Base-by-base conservation (phyloP, 108 stramenopile genomes). In the Skeletonema marinoi region DNA sequence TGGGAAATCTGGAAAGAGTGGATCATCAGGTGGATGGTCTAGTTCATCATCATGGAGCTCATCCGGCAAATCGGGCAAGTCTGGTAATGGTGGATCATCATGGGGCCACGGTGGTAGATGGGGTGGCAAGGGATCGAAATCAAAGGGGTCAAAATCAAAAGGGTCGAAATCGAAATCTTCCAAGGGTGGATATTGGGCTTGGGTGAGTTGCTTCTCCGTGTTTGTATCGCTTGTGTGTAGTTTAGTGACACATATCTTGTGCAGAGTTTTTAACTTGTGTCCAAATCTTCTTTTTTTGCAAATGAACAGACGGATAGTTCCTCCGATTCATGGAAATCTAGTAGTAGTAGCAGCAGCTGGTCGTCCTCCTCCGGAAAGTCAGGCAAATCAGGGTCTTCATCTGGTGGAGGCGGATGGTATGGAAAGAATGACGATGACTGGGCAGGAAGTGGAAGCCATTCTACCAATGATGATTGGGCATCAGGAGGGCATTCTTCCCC, bases 1-100 rank as follows among this genome's bases (percentile, higher is more conserved):
- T 39, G 63, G 63, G 16, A 64, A 64, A 29, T 64, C 63, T 1
- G 63, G 63, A 38, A 64, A 64, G 35, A 39, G 63, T 39, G 32
- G 62, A 31, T 61, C 60, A n/a, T n/a, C n/a, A n/a, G n/a, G n/a
- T n/a, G n/a, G n/a, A n/a, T n/a, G n/a, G n/a, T n/a, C 25, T 25
- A 25, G 25, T 25, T 25, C 25, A n/a, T 25, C 25, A 25, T 25
- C 25, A 25, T 25, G 25, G 25, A 25, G 25, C 25, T 25, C 25
- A 25, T 25, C 25, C 25, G 25, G 25, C n/a, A 25, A 25, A 25
- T 25, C 25, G 25, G 60, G 60, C 3, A 61, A 61, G n/a, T 61
- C 60, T 17, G 60, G 60, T 12, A 32, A 4, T 31, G 32, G 35
- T 6, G 35, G 6, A 36, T 25, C 25, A 25, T 25, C 25, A 25